Evolutionary conservation across 805 yeast genomes (phyloP).

Genomic region (Diddensiella transvaalensis): DNA sequence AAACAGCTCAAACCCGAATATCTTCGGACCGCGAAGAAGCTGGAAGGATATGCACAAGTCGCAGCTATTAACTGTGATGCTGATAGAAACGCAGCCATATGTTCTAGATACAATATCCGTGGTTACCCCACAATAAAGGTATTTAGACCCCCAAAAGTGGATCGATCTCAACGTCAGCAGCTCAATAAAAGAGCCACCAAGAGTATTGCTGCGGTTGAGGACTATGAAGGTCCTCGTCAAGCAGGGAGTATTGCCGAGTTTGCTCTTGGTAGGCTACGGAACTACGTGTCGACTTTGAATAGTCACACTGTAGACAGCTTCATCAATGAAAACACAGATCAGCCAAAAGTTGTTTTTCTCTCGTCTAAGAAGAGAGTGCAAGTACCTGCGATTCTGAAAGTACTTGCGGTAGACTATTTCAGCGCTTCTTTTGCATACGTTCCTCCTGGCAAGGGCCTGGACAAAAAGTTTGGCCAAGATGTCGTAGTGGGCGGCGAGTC

Average conservation of each 20-base stretch:
- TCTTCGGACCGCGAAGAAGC: slow-evolving; percentile 56
- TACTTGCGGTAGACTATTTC: slow-evolving; percentile 30
- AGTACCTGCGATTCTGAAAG: slow-evolving; percentile 31
- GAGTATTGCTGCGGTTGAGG: slow-evolving; percentile 22
- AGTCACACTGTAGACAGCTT: slow-evolving; percentile 24
- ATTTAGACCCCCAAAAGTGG: slow-evolving; percentile 72
- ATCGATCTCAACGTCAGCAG: slow-evolving; percentile 8
- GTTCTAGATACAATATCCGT: slow-evolving; percentile 58
- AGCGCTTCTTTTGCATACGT: slow-evolving; percentile 29
- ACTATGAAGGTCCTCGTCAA: slow-evolving; percentile 31
- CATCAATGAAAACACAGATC: slow-evolving; percentile 22
- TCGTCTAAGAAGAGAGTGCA: slow-evolving; percentile 27
- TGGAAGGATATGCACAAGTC: slow-evolving; percentile 41
- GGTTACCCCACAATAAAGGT: slow-evolving; percentile 85
- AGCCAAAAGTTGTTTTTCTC: slow-evolving; percentile 29
- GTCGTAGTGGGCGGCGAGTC: slow-evolving; percentile 21
- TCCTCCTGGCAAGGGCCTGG: slow-evolving; percentile 25
- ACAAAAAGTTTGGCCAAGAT: slow-evolving; percentile 24
- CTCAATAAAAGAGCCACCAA: slow-evolving; percentile 21
- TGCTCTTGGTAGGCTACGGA: slow-evolving; percentile 28
- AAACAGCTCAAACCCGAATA: slow-evolving; percentile 60
- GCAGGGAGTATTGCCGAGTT: slow-evolving; percentile 27
- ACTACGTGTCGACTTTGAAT: slow-evolving; percentile 28
- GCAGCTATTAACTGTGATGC: slow-evolving; percentile 82
- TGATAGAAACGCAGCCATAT: slow-evolving; percentile 60